These are phyloP conservation scores for Metschnikowia bowlesiae DNA, from an alignment of 805 yeast genomes.

Conservation along the genomic window DNA sequence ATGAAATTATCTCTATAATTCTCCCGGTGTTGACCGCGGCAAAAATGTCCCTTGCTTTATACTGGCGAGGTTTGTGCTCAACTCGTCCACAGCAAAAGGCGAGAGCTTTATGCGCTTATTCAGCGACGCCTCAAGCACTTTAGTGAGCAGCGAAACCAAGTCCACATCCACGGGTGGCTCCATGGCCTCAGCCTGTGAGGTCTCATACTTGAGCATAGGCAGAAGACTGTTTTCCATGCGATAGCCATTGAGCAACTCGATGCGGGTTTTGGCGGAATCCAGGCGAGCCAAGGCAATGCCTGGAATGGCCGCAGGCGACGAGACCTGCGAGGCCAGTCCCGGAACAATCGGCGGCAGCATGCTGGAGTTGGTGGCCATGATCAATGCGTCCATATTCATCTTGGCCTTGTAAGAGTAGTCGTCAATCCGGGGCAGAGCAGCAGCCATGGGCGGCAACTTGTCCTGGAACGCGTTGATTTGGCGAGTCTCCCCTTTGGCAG, in stretches of 20 bases:
- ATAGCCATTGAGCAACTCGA: neutral
- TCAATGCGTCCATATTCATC: neutral
- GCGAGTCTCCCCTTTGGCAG: neutral
- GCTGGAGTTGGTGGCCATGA: conserved; percentile 2
- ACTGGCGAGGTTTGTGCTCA: conserved; percentile 20
- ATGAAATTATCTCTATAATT: neutral
- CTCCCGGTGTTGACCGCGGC: neutral
- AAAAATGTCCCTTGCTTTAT: conserved; percentile 11
- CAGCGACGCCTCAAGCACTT: conserved; percentile 20
- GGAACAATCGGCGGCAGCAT: neutral
- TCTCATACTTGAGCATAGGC: neutral
- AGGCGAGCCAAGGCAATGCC: neutral
- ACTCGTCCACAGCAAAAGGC: conserved; percentile 23
- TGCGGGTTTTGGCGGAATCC: neutral
- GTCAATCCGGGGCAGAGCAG: conserved; percentile 4
- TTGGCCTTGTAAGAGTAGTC: neutral
- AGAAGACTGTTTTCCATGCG: neutral
- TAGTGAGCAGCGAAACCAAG: conserved; percentile 12
- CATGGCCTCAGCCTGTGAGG: neutral
- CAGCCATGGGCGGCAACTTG: conserved; percentile 10
- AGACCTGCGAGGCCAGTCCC: neutral
- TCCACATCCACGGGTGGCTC: conserved; percentile 10
- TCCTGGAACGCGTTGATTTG: conserved; percentile 7
- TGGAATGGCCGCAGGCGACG: neutral
- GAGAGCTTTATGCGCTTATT: conserved; percentile 17